Percentiles rank a stretch among this genome's conserved stretches.
Evolutionary conservation across 352 stramenopile species (phyloP).

Genomic region (Peronospora destructor): DNA sequence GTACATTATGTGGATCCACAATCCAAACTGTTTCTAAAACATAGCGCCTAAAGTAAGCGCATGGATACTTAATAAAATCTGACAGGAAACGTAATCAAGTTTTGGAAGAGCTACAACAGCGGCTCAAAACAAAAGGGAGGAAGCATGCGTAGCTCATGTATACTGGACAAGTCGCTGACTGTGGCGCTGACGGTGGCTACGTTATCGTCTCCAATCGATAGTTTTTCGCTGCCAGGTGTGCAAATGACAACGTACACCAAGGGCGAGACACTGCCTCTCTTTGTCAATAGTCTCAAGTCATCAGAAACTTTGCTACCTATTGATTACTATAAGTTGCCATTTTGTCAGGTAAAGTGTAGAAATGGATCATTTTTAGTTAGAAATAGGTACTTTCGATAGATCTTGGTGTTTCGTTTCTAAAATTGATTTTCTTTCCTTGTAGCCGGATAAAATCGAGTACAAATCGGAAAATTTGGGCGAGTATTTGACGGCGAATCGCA

Average conservation of each 20-base stretch:
- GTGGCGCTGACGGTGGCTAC: constrained; percentile 19
- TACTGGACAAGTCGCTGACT: constrained; percentile 22
- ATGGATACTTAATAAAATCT: not conserved
- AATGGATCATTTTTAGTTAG: not conserved
- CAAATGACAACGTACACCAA: constrained; percentile 87
- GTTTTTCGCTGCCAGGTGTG: constrained; percentile 78
- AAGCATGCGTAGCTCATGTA: constrained; percentile 18
- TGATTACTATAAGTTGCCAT: constrained; percentile 97
- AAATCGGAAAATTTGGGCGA: constrained; percentile 98
- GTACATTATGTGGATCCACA: not conserved
- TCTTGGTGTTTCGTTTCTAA: not conserved
- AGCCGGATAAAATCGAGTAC: constrained; percentile 89
- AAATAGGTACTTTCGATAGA: not conserved
- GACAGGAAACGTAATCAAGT: not conserved
- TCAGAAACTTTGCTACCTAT: constrained; percentile 93
- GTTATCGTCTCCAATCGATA: constrained; percentile 12
- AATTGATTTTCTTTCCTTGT: constrained; percentile 1
- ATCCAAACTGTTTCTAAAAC: not conserved
- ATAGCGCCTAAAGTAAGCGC: not conserved
- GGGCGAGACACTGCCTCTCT: constrained; percentile 80
- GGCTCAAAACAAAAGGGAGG: not conserved
- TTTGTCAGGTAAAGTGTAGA: constrained; percentile 77
- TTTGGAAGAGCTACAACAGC: no score
- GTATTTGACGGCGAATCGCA: constrained; percentile 97
- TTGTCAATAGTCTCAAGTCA: constrained; percentile 93